These are phyloP conservation scores for Lachnellula occidentalis DNA, from an alignment of 2,329 filamentous ascomycete genomes.

Conservation along the genomic window DNA sequence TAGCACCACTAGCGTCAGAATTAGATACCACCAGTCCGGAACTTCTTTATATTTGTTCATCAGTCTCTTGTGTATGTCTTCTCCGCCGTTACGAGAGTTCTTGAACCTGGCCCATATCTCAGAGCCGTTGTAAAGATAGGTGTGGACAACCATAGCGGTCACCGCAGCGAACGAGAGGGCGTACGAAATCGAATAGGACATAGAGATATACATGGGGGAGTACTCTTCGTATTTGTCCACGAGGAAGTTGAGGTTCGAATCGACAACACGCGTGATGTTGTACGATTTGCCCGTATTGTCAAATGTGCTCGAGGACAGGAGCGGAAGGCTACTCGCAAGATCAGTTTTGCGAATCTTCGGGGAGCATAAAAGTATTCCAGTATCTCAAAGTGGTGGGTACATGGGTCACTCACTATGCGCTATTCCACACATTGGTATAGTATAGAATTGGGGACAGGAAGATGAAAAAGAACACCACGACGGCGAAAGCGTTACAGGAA, in stretches of 20 bases:
- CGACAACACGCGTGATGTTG: constrained; percentile 59
- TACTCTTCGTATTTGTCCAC: constrained; percentile 60
- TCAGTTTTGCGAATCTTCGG: not conserved
- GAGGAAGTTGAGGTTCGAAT: constrained; percentile 47
- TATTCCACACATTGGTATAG: constrained; percentile 60
- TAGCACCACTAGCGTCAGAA: constrained; percentile 7
- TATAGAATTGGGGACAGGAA: constrained; percentile 53
- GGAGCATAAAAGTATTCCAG: not conserved
- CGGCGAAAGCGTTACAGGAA: constrained; percentile 66
- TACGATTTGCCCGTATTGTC: constrained; percentile 63
- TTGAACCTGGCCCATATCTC: constrained; percentile 49
- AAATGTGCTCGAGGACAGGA: constrained; percentile 65
- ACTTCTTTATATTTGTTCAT: constrained; percentile 8
- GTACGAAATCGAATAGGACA: constrained; percentile 64
- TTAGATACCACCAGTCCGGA: constrained; percentile 12
- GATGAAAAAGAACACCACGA: constrained; percentile 60
- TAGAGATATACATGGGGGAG: constrained; percentile 67
- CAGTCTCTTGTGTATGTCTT: constrained; percentile 11
- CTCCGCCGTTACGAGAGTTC: not conserved
- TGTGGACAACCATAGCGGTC: constrained; percentile 60
- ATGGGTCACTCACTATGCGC: constrained; percentile 37
- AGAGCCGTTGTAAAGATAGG: constrained; percentile 60
- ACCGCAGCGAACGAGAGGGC: constrained; percentile 69
- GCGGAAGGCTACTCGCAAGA: constrained; percentile 42
- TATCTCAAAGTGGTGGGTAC: not conserved